phyloP scores from a whole-genome alignment of 176 grass and related monocot species.

The Avena insularis region DNA sequence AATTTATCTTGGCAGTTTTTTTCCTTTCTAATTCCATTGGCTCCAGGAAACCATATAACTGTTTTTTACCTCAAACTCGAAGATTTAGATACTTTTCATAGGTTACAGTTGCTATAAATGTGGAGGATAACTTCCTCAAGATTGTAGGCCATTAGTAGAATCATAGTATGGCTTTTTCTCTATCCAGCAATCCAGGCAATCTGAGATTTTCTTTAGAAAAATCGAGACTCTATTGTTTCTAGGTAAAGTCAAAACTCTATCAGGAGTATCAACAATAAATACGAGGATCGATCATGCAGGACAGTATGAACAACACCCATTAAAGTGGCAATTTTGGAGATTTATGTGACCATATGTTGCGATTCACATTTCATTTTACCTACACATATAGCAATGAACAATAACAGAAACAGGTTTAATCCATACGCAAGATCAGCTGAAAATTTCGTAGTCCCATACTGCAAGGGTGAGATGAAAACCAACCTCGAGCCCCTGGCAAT shows the following conservation, averaged over 20 bases:
- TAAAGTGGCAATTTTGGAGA: constrained; percentile 11
- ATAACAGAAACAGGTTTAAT: constrained; percentile 36
- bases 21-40: neutral
- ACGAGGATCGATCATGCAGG: neutral
- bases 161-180: neutral
- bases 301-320: neutral
- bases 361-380: neutral
- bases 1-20: neutral
- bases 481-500: constrained; percentile 94
- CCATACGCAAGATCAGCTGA: neutral
- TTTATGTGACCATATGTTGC: neutral
- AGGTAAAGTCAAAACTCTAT: neutral
- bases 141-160: neutral
- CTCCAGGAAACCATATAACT: neutral
- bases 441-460: neutral
- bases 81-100: neutral
- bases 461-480: constrained; percentile 33
- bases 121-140: neutral
- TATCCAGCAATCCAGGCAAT: neutral
- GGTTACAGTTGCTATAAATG: neutral
- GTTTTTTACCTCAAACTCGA: neutral
- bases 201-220: neutral
- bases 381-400: neutral
- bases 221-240: neutral
- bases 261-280: neutral